A percentile compares a stretch with the other conserved stretches of the same genome.
phyloP scores from a whole-genome alignment of 2,329 filamentous ascomycete species.

The Simplicillium aogashimaense region DNA sequence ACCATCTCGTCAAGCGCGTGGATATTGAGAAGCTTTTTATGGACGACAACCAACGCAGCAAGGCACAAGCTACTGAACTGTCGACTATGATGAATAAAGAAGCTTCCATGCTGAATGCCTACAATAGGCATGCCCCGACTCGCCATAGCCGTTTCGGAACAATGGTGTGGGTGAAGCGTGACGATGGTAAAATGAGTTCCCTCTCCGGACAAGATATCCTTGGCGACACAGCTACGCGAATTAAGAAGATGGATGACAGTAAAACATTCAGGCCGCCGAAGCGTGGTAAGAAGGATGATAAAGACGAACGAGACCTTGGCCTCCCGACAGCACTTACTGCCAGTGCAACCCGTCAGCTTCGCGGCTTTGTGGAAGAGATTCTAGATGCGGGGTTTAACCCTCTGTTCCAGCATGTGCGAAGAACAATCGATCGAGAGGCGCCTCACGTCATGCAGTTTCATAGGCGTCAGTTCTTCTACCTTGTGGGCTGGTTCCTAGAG shows the following conservation, averaged over 20 bases:
- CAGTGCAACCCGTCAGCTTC: slow-evolving; percentile 66
- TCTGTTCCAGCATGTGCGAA: slow-evolving; percentile 73
- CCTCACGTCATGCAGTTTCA: slow-evolving; percentile 72
- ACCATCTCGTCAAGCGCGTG: slow-evolving; percentile 85
- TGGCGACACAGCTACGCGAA: slow-evolving; percentile 57
- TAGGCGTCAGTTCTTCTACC: slow-evolving; percentile 79
- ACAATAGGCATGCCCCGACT: slow-evolving; percentile 69
- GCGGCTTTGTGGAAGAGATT: slow-evolving; percentile 83
- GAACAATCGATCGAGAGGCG: slow-evolving; percentile 82
- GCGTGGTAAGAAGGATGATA: slow-evolving; percentile 48
- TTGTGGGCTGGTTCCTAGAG: slow-evolving; percentile 85
- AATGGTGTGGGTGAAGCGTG: slow-evolving; percentile 92
- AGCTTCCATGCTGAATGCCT: slow-evolving; percentile 67
- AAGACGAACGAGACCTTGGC: slow-evolving; percentile 66
- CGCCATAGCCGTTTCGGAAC: slow-evolving; percentile 92
- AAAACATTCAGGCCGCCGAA: slow-evolving; percentile 86
- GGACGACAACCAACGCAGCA: slow-evolving; percentile 61
- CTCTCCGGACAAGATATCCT: slow-evolving; percentile 84
- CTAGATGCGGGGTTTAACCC: slow-evolving; percentile 94
- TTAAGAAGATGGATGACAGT: slow-evolving; percentile 80
- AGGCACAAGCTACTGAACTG: slow-evolving; percentile 63
- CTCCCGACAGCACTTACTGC: slow-evolving; percentile 59
- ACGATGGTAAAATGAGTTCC: slow-evolving; percentile 73
- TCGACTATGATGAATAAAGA: slow-evolving; percentile 70
- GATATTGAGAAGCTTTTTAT: slow-evolving; percentile 79